A percentile compares a stretch with the other conserved stretches of the same genome.
phyloP scores from a whole-genome alignment of 768 basidiomycete species.

The Austroboletus festivus region DNA sequence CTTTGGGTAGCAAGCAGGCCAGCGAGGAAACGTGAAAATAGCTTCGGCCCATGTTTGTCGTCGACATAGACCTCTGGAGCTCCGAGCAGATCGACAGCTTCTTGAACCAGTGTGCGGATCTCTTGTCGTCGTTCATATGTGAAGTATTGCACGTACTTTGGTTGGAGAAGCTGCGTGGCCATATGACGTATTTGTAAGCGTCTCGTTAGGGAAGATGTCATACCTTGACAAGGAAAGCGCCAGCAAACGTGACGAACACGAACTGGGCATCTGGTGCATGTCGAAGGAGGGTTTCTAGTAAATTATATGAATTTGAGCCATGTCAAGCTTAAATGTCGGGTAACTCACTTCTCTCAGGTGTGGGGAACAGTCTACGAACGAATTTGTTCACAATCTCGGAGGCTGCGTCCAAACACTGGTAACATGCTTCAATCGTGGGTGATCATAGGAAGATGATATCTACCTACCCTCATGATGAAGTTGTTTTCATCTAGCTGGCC shows the following conservation, averaged over 20 bases:
- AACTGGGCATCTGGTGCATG: conserved; percentile 80
- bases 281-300: conserved; percentile 52
- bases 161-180: conserved; percentile 63
- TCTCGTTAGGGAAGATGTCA: not conserved
- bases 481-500: conserved; percentile 55
- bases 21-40: conserved; percentile 77
- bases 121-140: conserved; percentile 54
- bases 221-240: conserved; percentile 80
- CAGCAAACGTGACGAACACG: conserved; percentile 77
- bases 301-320: not conserved
- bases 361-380: conserved; percentile 51
- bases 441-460: not conserved
- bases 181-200: not conserved
- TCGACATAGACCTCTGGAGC: conserved; percentile 74
- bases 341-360: conserved; percentile 50
- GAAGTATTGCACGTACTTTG: conserved; percentile 64
- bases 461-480: conserved; percentile 61
- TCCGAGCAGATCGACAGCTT: conserved; percentile 63
- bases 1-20: conserved; percentile 63
- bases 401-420: conserved; percentile 65
- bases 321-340: not conserved
- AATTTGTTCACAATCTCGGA: conserved; percentile 61
- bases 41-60: conserved; percentile 74
- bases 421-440: too few species aligned
- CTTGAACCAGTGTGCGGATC: conserved; percentile 61